These are phyloP conservation scores for Elsinoe australis DNA, from an alignment of 2,329 filamentous ascomycete genomes.

Conservation along the genomic window DNA sequence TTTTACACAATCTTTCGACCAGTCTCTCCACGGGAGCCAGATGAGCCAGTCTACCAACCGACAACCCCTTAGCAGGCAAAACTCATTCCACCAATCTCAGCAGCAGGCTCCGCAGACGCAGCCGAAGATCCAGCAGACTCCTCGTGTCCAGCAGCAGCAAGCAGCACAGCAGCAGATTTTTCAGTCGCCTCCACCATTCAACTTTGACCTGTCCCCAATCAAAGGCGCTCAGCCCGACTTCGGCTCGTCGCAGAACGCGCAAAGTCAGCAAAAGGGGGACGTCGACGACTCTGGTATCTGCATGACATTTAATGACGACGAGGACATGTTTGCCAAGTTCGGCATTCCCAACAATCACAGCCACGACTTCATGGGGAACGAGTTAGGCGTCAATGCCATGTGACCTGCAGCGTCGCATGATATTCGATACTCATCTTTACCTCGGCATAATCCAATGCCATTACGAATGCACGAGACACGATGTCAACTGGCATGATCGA, in stretches of 20 bases:
- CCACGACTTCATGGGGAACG: slow-evolving; percentile 11
- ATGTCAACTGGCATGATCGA: slow-evolving; percentile 5
- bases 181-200: slow-evolving; percentile 10
- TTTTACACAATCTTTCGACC: slow-evolving; percentile 9
- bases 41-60: slow-evolving; percentile 6
- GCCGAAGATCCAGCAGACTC: slow-evolving; percentile 18
- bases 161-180: slow-evolving; percentile 20
- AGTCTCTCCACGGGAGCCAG: slow-evolving; percentile 4
- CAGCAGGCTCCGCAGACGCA: slow-evolving; percentile 21
- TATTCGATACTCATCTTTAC: not conserved
- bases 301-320: slow-evolving; percentile 32
- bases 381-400: slow-evolving; percentile 17
- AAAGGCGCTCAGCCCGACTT: slow-evolving; percentile 17
- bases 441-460: not conserved
- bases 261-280: slow-evolving; percentile 26
- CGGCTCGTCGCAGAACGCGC: slow-evolving; percentile 4
- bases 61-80: slow-evolving; percentile 6
- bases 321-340: slow-evolving; percentile 22
- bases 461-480: slow-evolving; percentile 12
- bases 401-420: slow-evolving; percentile 13
- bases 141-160: slow-evolving; percentile 15
- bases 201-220: slow-evolving; percentile 15
- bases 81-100: slow-evolving; percentile 17
- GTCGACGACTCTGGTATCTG: slow-evolving; percentile 35
- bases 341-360: slow-evolving; percentile 11